phyloP scores from a whole-genome alignment of 2,329 filamentous ascomycete species.

The Karstenula rhodostoma region DNA sequence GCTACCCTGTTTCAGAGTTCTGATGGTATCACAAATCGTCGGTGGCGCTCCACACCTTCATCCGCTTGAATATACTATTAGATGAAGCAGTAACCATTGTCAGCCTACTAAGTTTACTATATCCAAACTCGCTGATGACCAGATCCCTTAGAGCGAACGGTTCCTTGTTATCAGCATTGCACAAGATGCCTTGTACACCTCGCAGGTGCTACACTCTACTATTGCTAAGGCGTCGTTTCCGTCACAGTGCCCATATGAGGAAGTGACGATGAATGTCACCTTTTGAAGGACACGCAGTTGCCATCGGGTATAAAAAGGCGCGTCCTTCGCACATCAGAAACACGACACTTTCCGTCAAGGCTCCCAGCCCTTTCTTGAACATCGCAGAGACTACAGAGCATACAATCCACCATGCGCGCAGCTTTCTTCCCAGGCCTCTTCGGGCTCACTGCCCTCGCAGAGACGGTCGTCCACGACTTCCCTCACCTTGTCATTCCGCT shows the following conservation, averaged over 20 bases:
- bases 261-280: not conserved
- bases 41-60: not conserved
- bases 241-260: constrained; percentile 6
- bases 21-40: not conserved
- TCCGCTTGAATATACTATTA: not conserved
- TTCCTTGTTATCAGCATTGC: not conserved
- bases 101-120: not conserved
- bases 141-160: not conserved
- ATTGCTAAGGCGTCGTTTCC: constrained; percentile 20
- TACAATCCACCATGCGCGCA: constrained; percentile 32
- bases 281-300: not conserved
- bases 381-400: not conserved
- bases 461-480: constrained; percentile 30
- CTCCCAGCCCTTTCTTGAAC: not conserved
- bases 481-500: constrained; percentile 48
- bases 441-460: constrained; percentile 20
- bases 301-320: constrained; percentile 4
- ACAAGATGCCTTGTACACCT: constrained; percentile 1
- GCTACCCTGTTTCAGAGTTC: not conserved
- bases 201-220: constrained; percentile 19
- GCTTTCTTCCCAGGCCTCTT: constrained; percentile 32
- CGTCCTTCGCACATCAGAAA: not conserved
- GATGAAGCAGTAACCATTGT: constrained; percentile 8
- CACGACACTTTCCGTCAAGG: not conserved
- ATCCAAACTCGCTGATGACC: not conserved